These are phyloP conservation scores for Apophysomyces ossiformis DNA, from an alignment of 371 early-diverging fungal species.

Conservation along the genomic window DNA sequence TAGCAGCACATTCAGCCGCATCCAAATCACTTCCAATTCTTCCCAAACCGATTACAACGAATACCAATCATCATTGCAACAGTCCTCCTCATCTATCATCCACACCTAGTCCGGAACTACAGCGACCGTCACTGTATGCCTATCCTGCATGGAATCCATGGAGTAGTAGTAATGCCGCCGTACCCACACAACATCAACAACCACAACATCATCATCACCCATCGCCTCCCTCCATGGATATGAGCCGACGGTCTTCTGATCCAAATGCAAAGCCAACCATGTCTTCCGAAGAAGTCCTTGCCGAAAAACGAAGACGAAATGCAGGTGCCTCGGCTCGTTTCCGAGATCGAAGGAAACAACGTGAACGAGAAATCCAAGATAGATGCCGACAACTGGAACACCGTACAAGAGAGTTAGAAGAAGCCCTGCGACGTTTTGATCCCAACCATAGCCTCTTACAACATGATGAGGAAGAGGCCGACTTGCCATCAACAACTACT, in stretches of 20 bases:
- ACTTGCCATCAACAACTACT: not conserved
- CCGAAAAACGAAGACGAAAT: conserved; percentile 64
- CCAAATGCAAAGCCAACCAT: not conserved
- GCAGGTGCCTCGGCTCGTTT: conserved; percentile 63
- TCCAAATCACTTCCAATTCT: conserved; percentile 11
- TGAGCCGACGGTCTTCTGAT: not conserved
- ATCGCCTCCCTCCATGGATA: not conserved
- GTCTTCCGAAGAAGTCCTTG: conserved; percentile 49
- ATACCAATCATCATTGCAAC: conserved; percentile 4
- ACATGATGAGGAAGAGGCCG: not conserved
- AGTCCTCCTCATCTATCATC: conserved; percentile 2
- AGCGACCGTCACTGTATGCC: conserved; percentile 7
- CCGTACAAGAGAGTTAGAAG: conserved; percentile 44
- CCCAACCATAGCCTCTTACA: conserved; percentile 32
- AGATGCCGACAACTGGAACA: conserved; percentile 56
- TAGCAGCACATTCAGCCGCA: conserved; percentile 7
- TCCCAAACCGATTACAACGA: conserved; percentile 8
- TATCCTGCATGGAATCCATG: not conserved
- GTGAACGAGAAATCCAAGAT: conserved; percentile 57
- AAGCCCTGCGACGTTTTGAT: conserved; percentile 33
- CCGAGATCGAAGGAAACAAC: conserved; percentile 63
- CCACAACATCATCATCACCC: not conserved
- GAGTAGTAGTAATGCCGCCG: not conserved
- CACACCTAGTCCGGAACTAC: not conserved
- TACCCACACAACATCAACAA: too few relatives aligned